Base-by-base conservation (phyloP, 164 flowering plant genomes). In the Pachysandra terminalis region DNA sequence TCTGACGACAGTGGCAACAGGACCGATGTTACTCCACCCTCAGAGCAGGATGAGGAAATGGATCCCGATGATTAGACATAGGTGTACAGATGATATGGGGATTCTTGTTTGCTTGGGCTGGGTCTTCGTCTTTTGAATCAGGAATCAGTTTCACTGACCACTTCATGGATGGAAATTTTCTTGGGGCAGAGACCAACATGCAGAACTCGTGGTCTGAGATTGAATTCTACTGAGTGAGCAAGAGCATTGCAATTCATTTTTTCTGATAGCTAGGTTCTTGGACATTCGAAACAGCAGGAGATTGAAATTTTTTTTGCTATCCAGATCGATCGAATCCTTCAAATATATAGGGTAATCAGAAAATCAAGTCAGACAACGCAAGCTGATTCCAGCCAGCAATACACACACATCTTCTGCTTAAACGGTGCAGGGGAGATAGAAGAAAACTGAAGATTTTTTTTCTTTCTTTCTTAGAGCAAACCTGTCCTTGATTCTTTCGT, bases 1-100 rank as follows among this genome's bases (percentile, higher is more conserved):
- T 68, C 78, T 21, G 79, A 75, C 56, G 79, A 78, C 19, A 78
- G 19, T 15, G 77, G 65, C 6, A 67, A 68, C 56, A 74, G 67
- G 67, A 64, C 65, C 16, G 73, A 79, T 53, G 52, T 64, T 0
- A 35, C 60, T 22, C 72, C 74, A 15, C 32, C 81, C 0, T 56
- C 67, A 17, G 94, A 87, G 48, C 87, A 81, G 62, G 97, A 91
- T 72, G 97, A 86, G 21, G 97, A 91, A 78, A 87, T 88, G 97
- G 97, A 91, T 70, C 91, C 97, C 9, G 78, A 89, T 67, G 97
- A 91, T 74, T 86, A 84, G 67, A 71, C 51, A 8, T 65, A 58
- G 70, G 65, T 66, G 45, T 35, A 32, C 61, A 37, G 52, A 37
- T 45, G 21, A 41, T 58, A 58, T 40, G 1, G n/a, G 15, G 1